Evolutionary conservation across 768 basidiomycete genomes (phyloP).

Genomic region (Favolaschia claudopus): DNA sequence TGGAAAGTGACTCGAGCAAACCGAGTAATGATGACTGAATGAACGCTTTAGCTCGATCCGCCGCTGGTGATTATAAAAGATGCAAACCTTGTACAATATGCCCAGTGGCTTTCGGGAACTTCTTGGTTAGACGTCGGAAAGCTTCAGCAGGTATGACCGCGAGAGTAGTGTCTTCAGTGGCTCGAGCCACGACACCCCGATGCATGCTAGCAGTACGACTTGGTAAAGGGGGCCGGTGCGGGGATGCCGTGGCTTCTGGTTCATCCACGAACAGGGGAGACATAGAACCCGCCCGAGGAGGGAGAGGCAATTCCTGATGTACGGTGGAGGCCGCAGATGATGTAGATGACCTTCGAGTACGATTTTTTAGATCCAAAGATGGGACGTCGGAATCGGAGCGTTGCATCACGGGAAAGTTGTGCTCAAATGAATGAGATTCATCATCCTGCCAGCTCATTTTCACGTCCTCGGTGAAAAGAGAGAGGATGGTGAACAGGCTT

Average conservation of each 20-base stretch:
- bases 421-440: constrained; percentile 37
- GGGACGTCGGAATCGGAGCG: constrained; percentile 74
- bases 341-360: constrained; percentile 59
- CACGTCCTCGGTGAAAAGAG: constrained; percentile 94
- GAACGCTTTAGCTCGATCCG: constrained; percentile 3
- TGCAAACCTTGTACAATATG: constrained; percentile 89
- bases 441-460: constrained; percentile 92
- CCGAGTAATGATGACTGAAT: constrained; percentile 87
- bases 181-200: constrained; percentile 88
- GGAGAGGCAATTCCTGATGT: constrained; percentile 53
- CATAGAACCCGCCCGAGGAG: constrained; percentile 29
- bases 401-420: constrained; percentile 34
- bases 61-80: constrained; percentile 12
- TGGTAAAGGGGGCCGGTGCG: constrained; percentile 30
- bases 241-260: constrained; percentile 21
- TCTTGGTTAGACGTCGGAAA: constrained; percentile 91
- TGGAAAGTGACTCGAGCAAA: constrained; percentile 98
- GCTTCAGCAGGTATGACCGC: constrained; percentile 99
- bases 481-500: constrained; percentile 95
- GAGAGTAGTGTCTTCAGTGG: constrained; percentile 91
- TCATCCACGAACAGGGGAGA: constrained; percentile 35
- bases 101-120: constrained; percentile 96
- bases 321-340: constrained; percentile 78
- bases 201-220: constrained; percentile 49
- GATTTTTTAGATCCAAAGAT: constrained; percentile 56